Evolutionary conservation across 2,329 filamentous ascomycete genomes (phyloP), one percentile per base, ranked within the genome.

Genomic region (Diaporthe aspalathi): DNA sequence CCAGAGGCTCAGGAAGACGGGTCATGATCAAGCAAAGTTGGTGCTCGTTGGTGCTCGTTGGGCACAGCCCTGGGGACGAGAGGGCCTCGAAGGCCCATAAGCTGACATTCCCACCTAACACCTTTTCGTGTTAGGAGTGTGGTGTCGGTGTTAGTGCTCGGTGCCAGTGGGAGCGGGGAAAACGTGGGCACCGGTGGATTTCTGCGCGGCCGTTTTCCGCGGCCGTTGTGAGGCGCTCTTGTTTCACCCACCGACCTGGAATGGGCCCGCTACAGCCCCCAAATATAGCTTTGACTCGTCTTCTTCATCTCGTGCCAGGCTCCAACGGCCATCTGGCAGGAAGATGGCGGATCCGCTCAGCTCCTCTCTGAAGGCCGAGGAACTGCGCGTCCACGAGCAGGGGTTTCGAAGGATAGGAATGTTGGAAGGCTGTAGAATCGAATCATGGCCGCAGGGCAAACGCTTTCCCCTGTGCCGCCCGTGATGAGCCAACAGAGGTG

Each of bases 141-240:
- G 24, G 1, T 20, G 16, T 6, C 1, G 16, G 14, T 63, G 57
- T 49, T 63, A 63, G 43, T 49, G 27, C 6, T 9, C 12, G 43
- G 11, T 17, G 5, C 4, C 5, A 22, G n/a, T 16, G 29, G 9
- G 27, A 22, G 24, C 35, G 20, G 43, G 43, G 2, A 35, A 47
- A 63, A 49, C 40, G 57, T 63, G 57, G 57, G 57, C 60, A 49
- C 29, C 43, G 60, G 20, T 35, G 60, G 60, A 63, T 63, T 63
- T 38, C 43, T 22, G 20, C 43, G 20, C 27, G 60, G 11, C 60
- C 60, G 57, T 32, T 20, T 63, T 49, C 2, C 2, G 43, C 60
- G 60, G 45, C 57, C 57, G 2, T 63, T 24, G 27, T 47, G 40
- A 43, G 43, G 57, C 57, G 20, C 27, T 43, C 40, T n/a, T 49